phyloP scores from a whole-genome alignment of 495 filamentous ascomycete genomes.

The Xylaria venustula region DNA sequence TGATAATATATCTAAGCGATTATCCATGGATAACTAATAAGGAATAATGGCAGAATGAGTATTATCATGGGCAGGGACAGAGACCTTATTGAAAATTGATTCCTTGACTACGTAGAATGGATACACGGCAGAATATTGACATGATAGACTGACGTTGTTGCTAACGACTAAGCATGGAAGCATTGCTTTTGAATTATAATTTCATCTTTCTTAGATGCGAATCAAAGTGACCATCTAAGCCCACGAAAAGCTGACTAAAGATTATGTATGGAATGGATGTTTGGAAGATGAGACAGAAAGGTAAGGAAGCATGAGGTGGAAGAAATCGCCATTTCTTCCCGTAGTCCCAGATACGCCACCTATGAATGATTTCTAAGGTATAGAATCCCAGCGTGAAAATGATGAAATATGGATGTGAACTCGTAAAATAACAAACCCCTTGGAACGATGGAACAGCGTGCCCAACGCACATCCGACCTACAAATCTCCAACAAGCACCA shows the following conservation, averaged over 20 bases:
- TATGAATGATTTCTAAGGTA: slow-evolving; percentile 1
- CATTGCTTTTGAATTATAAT: slow-evolving; percentile 1
- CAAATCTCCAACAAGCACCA: background rate
- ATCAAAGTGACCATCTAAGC: slow-evolving; percentile 14
- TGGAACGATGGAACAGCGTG: background rate
- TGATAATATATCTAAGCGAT: too few species aligned
- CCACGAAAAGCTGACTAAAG: slow-evolving; percentile 3
- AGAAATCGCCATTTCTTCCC: slow-evolving; percentile 1
- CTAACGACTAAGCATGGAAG: background rate
- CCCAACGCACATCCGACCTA: background rate
- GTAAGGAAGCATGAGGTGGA: background rate
- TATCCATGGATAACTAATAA: too few species aligned
- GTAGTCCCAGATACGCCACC: background rate
- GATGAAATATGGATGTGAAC: background rate
- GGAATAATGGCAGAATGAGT: too few species aligned
- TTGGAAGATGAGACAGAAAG: background rate
- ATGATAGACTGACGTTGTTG: background rate
- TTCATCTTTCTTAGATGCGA: slow-evolving; percentile 11
- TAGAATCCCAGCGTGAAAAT: background rate
- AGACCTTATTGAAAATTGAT: too few species aligned
- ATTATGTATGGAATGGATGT: slow-evolving; percentile 10
- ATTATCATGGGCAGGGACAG: too few species aligned
- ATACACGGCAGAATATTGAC: background rate
- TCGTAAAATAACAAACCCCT: background rate
- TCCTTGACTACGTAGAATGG: background rate